Base-by-base conservation (phyloP, 2,329 filamentous ascomycete genomes). In the Cladosporium austrohemisphaericum region DNA sequence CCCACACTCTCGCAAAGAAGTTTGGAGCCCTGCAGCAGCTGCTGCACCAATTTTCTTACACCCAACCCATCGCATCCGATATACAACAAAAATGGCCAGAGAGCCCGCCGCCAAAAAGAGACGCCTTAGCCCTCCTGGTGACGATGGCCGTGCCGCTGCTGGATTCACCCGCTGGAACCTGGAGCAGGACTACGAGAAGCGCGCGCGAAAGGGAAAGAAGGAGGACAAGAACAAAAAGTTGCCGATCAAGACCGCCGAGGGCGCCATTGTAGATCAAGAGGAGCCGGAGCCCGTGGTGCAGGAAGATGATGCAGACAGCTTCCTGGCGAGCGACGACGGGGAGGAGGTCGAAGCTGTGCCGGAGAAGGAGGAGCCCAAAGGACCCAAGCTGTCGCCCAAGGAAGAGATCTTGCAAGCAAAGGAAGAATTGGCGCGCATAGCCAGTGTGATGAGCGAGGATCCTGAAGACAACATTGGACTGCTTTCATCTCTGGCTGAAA, bases 171-270 rank as follows among this genome's bases (percentile, higher is more conserved):
- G 83, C 69, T 97, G 92, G 90, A 83, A 95, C 63, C 78, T 95
- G 41, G 93, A 95, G 72, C 86, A 95, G 65, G 85, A 88, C 67
- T 97, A 96, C 74, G 90, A 95, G 68, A 80, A 80, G 53, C 82
- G 83, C 58, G 83, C 86, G 38, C 79, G 88, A 59, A 93, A 93
- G 67, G 71, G 78, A 28, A 84, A 81, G 63, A 88, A 89, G 66
- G 77, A 79, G 50, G 80, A 83, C 60, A 86, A 91, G 64, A 85
- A 74, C 64, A 88, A 81, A 29, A 81, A 85, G 59, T 75, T 98
- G 28, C 91, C 91, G 0, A 89, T 96, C 56, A 94, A 93, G 70
- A 94, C 88, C 0, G 78, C 82, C 0, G 86, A 92, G 57, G 93
- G 93, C 69, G 75, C 58, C 66, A 55, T 93, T 13, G 51, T 55